Evolutionary conservation across 176 grass and related monocot genomes (phyloP).

Genomic region (Typha latifolia): DNA sequence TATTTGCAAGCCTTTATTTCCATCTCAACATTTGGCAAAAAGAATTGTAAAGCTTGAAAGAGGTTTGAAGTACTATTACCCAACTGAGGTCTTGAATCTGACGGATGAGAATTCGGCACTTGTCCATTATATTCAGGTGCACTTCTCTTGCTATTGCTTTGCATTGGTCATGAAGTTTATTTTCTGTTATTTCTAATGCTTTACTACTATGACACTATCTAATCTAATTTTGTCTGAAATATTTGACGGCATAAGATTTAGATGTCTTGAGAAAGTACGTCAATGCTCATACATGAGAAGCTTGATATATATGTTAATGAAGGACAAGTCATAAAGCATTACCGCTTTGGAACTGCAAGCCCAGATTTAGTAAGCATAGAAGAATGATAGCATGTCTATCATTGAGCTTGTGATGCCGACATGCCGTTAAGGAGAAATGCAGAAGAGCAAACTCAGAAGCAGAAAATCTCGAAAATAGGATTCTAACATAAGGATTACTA

Average conservation of each 20-base stretch:
- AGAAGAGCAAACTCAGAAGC: too few relatives aligned
- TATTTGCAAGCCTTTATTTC: constrained; percentile 56
- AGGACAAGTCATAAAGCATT: too few relatives aligned
- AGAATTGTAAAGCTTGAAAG: constrained; percentile 90
- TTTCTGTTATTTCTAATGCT: not conserved
- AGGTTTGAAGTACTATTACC: constrained; percentile 64
- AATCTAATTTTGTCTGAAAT: not conserved
- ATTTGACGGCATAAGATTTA: not conserved
- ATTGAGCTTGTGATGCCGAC: too few relatives aligned
- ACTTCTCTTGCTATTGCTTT: constrained; percentile 10
- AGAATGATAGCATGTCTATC: too few relatives aligned
- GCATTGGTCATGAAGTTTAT: not conserved
- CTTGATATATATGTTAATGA: too few relatives aligned
- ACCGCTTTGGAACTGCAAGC: too few relatives aligned
- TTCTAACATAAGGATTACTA: too few relatives aligned
- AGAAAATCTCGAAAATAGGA: too few relatives aligned
- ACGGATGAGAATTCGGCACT: constrained; percentile 89
- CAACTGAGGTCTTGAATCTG: constrained; percentile 51
- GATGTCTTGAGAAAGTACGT: too few relatives aligned
- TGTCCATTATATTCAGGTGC: constrained; percentile 86
- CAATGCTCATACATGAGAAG: too few relatives aligned
- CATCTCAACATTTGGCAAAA: constrained; percentile 75
- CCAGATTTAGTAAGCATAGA: too few relatives aligned
- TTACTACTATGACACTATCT: constrained; percentile 1
- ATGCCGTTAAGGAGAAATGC: too few relatives aligned